Base-by-base conservation (phyloP, 73 alveolate genomes). In the Durusdinium trenchii region DNA sequence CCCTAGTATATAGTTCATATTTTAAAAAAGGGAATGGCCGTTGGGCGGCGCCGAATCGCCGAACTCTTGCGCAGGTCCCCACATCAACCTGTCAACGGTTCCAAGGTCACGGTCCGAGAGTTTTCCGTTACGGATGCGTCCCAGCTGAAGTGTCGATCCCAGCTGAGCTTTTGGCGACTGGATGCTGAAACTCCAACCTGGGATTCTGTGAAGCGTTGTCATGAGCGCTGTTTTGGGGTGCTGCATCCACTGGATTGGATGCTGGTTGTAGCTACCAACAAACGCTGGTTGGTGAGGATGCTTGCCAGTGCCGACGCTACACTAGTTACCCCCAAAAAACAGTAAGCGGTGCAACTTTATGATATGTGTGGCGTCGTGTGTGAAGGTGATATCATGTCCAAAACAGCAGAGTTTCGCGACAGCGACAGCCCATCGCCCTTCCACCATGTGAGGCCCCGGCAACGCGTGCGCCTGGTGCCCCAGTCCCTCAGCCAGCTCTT, bases 121-220 rank as follows among this genome's bases (percentile, higher is more conserved):
- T n/a, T n/a, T n/a, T n/a, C n/a, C n/a, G n/a, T n/a, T n/a, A n/a
- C n/a, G n/a, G n/a, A n/a, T n/a, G n/a, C n/a, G n/a, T n/a, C n/a
- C n/a, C n/a, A n/a, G n/a, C n/a, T n/a, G n/a, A n/a, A n/a, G n/a
- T n/a, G n/a, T n/a, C n/a, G n/a, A n/a, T n/a, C n/a, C n/a, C 52
- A 32, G 18, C 89, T 43, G 61, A 43, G 89, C 28, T 78, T 40
- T 20, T 18, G 42, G 32, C 89, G 28, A 78, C 28, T 23, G 89
- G 89, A 78, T 78, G 89, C 61, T 78, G 89, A 78, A 78, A 78
- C 64, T 78, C 89, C 61, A 78, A 78, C 89, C 89, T 78, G 32
- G 14, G 57, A 40, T 16, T 38, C 30, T 4, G 85, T 16, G 85
- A 26, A 60, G n/a, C 73, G 30, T 23, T 60, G 30, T 60, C 6